Base-by-base conservation (phyloP, 306 rosid species). In the Fragaria nilgerrensis region DNA sequence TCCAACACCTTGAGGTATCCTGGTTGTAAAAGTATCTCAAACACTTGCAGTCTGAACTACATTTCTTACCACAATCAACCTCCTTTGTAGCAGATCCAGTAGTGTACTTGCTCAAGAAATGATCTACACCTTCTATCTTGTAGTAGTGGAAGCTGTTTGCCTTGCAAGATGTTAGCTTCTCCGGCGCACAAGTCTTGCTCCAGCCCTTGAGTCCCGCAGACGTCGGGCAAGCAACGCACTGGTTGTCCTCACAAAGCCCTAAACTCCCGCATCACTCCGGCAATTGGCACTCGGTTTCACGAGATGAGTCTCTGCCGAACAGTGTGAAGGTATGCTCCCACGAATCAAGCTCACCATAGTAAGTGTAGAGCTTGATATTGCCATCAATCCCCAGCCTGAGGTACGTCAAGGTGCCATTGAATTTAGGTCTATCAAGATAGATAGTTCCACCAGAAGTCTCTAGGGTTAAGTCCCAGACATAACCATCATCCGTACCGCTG, bases 351-450 rank as follows among this genome's bases (percentile, higher is more conserved):
- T 82, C 73, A 5, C 79, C 81, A 45, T 82, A 74, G 71, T 81
- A 86, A 6, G 96, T 93, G 69, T 87, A 52, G 0, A 90, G 3
- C 47, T 44, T 81, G 55, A 90, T 62, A 66, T 86, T 93, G 0
- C 96, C 92, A 72, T 89, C 94, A 22, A 82, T 84, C 73, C 90
- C 90, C 48, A 87, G 88, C 80, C 90, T 81, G 8, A 89, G 87
- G 44, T 75, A 87, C 45, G 88, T 77, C 16, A 86, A 8, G 2
- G 91, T 84, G 73, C 76, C 48, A 8, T 90, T 90, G 67, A 84
- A 89, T 70, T 87, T 90, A 4, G 91, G 89, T 76, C 85, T 82
- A 0, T 59, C 80, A 9, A 86, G 8, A 47, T 77, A 11, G 3
- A 64, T 50, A 4, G 8, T 53, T 2, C 78, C 83, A 32, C 12